Evolutionary conservation across 495 filamentous ascomycete species (phyloP), one percentile per base, ranked within the genome.

Genomic region (Xylaria intraflava): DNA sequence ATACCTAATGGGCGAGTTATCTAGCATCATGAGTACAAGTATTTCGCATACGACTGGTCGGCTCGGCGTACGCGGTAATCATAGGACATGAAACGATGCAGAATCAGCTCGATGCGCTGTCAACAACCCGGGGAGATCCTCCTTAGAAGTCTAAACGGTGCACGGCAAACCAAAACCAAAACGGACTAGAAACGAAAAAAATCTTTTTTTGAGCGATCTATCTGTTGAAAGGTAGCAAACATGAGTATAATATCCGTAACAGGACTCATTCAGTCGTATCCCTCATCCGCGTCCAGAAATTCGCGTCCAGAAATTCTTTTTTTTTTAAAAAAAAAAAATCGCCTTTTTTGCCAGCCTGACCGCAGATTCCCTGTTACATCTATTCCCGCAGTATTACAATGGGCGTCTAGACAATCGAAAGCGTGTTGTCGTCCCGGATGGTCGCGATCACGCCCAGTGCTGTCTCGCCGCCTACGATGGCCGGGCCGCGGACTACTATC

Each of bases 401-500:
- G 9, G 24, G 6, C 5, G 10, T 23, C 51, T 57, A 72, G 24
- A 61, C 59, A 55, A 76, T 77, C 5, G 78, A 66, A 50, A 86
- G 59, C 20, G 81, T 83, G 51, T 78, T 72, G 57, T 82, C 78
- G 9, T 75, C 68, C 40, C 76, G 68, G 30, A 85, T 70, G 24
- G 58, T 75, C 29, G 80, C 83, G 9, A 72, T 65, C 19, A 86
- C 74, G 1, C 82, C 83, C 17, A 90, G 58, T 2, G 65, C 62
- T 0, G 78, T 78, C 65, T 86, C 79, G 5, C 75, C 77, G 0
- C 81, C 82, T 45, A 80, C 76, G n/a, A 91, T 86, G 22, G 80
- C 77, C 7, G 86, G 80, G 0, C 88, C 88, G 8, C 67, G 74
- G 6, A 86, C 86, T 26, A 82, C 63, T 46, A 90, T 78, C 78